Evolutionary conservation across 106 monocot species (phyloP).

Genomic region (Acorus gramineus): DNA sequence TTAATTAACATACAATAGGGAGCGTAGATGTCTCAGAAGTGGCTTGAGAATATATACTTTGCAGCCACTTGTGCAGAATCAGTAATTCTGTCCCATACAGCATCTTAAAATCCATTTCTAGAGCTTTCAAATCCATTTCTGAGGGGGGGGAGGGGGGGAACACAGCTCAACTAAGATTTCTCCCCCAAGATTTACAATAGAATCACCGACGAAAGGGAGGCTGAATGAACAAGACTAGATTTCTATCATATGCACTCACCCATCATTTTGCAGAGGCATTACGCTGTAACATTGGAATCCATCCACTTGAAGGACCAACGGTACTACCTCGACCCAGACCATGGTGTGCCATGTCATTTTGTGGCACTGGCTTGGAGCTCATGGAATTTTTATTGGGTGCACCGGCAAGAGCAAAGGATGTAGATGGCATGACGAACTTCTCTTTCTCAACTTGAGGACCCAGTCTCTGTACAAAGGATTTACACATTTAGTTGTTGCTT

Average conservation of each 20-base stretch:
- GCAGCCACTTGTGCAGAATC: neutral
- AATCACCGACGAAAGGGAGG: neutral
- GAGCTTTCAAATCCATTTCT: neutral
- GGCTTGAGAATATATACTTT: neutral
- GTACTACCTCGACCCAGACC: constrained; percentile 11
- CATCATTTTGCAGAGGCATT: constrained; percentile 11
- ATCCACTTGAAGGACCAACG: constrained; percentile 1
- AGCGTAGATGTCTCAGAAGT: constrained; percentile 13
- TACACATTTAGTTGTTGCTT: too few species aligned
- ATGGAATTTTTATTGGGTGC: constrained; percentile 1
- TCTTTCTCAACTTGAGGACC: too few species aligned
- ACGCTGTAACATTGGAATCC: constrained; percentile 8
- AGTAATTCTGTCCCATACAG: too few species aligned
- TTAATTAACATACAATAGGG: constrained; percentile 22
- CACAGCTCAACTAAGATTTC: neutral
- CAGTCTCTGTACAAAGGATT: too few species aligned
- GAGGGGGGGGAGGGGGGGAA: too few species aligned
- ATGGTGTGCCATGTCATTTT: neutral
- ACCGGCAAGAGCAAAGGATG: constrained; percentile 3
- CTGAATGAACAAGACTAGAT: neutral
- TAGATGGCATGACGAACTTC: too few species aligned
- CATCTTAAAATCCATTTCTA: too few species aligned
- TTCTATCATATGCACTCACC: neutral
- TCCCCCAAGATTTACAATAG: neutral
- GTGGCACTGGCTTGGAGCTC: neutral